A percentile compares a stretch with the other conserved stretches of the same genome.
These are phyloP conservation scores for Globisporangium abappressorium DNA, from an alignment of 352 stramenopile species.

Conservation along the genomic window DNA sequence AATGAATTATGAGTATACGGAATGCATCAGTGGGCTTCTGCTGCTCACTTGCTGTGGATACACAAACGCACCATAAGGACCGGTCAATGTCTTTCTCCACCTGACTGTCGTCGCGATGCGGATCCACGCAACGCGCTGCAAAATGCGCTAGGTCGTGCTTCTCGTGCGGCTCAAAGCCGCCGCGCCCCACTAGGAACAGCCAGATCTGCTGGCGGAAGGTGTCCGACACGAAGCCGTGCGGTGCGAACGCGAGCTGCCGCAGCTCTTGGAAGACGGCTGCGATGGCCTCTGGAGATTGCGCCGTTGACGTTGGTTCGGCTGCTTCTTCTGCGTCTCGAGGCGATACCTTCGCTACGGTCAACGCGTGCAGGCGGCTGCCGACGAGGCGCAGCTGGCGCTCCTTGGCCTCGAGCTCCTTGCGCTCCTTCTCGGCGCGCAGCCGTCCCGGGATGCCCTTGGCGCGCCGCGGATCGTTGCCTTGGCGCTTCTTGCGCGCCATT, in stretches of 20 bases:
- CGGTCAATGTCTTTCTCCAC: conserved; percentile 86
- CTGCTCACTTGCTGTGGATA: neutral
- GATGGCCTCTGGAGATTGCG: conserved; percentile 1
- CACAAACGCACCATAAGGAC: conserved; percentile 49
- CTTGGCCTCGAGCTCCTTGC: conserved; percentile 46
- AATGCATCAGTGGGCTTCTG: neutral
- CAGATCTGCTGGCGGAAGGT: conserved; percentile 62
- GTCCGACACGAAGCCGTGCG: conserved; percentile 50
- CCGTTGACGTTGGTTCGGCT: neutral
- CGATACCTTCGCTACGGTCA: conserved; percentile 6
- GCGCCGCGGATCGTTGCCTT: conserved; percentile 19
- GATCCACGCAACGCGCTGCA: conserved; percentile 2
- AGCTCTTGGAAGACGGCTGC: conserved; percentile 41
- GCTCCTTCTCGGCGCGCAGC: conserved; percentile 34
- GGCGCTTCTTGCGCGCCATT: conserved; percentile 41
- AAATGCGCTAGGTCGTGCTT: conserved; percentile 18
- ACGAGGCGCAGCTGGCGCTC: conserved; percentile 43
- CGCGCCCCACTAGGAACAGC: conserved; percentile 48
- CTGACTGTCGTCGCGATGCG: conserved; percentile 64
- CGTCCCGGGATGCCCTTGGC: conserved; percentile 35
- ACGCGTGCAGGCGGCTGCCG: conserved; percentile 25
- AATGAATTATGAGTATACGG: neutral
- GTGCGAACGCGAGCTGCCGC: conserved; percentile 54
- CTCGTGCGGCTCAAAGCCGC: conserved; percentile 13
- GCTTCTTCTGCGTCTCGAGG: conserved; percentile 17